These are phyloP conservation scores for Echria macrotheca DNA, from an alignment of 495 filamentous ascomycete genomes.

Conservation along the genomic window DNA sequence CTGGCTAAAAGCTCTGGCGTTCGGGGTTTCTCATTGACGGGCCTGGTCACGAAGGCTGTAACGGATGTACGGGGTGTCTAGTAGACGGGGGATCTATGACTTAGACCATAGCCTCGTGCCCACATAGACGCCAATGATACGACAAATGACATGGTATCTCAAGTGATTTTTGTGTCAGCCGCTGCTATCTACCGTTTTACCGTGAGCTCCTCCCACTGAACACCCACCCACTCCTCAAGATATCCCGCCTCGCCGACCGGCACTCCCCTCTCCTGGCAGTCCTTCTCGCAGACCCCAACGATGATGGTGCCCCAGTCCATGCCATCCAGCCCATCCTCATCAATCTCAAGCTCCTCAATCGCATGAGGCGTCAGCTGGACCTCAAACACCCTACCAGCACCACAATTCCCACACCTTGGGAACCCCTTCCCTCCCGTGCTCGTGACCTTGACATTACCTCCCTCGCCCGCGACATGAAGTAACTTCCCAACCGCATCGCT, in stretches of 20 bases:
- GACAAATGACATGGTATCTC: slow-evolving; percentile 18
- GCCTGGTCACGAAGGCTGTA: slow-evolving; percentile 18
- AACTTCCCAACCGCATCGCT: slow-evolving; percentile 66
- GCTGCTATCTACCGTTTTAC: slow-evolving; percentile 19
- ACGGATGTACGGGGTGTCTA: slow-evolving; percentile 18
- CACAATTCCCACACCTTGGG: slow-evolving; percentile 73
- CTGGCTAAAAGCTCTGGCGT: slow-evolving; percentile 30
- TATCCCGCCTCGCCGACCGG: slow-evolving; percentile 42
- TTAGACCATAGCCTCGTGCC: slow-evolving; percentile 18
- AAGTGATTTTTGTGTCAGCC: neutral
- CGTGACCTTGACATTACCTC: slow-evolving; percentile 18
- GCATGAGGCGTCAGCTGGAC: slow-evolving; percentile 87
- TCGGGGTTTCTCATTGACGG: slow-evolving; percentile 21
- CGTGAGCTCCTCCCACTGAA: slow-evolving; percentile 86
- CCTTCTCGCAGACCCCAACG: slow-evolving; percentile 66
- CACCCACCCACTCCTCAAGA: slow-evolving; percentile 91
- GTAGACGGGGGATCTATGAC: slow-evolving; percentile 15
- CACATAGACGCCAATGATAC: slow-evolving; percentile 21
- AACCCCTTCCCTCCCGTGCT: slow-evolving; percentile 42
- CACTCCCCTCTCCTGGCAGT: slow-evolving; percentile 27
- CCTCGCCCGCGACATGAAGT: slow-evolving; percentile 32
- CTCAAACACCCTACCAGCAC: slow-evolving; percentile 67
- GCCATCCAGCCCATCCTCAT: slow-evolving; percentile 70
- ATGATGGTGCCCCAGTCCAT: slow-evolving; percentile 99
- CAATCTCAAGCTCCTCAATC: slow-evolving; percentile 81